A percentile compares a stretch with the other conserved stretches of the same genome.
Conservation (phyloP, 202 grass and related monocot species). For the Panicum hallii region DNA sequence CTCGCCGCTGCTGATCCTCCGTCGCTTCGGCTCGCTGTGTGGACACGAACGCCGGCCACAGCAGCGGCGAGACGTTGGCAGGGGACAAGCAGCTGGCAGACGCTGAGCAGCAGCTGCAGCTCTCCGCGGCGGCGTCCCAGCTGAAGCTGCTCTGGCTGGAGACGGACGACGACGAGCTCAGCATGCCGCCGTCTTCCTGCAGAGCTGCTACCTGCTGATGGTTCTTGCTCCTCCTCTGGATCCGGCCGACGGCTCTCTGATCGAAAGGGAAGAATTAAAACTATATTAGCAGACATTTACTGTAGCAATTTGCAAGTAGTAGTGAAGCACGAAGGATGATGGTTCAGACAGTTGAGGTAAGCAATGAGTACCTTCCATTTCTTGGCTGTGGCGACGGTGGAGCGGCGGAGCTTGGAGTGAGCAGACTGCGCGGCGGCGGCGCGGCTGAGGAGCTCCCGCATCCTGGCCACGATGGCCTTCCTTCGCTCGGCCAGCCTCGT, state of each 20-base stretch:
- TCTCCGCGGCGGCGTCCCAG: not conserved
- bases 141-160: conserved; percentile 52
- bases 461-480: conserved; percentile 48
- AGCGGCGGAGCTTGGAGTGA: conserved; percentile 28
- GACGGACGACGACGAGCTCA: conserved; percentile 4
- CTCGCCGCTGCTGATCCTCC: not conserved
- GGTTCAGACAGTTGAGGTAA: not conserved
- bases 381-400: conserved; percentile 30
- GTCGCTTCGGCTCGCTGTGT: too few species aligned
- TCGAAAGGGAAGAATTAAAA: not conserved
- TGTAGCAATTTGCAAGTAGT: not conserved
- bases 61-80: not conserved
- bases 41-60: not conserved
- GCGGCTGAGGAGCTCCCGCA: conserved; percentile 51
- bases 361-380: conserved; percentile 52
- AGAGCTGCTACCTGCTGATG: not conserved
- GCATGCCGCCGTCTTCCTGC: not conserved
- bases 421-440: conserved; percentile 41
- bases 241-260: conserved; percentile 44
- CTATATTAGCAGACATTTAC: not conserved
- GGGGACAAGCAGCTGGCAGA: not conserved
- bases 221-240: conserved; percentile 9
- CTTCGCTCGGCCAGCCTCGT: conserved; percentile 5
- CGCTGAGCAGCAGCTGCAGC: not conserved
- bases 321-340: not conserved